Percentiles rank a stretch among this genome's conserved stretches.
These are phyloP conservation scores for Russula vinacea DNA, from an alignment of 768 basidiomycete species.

Conservation along the genomic window DNA sequence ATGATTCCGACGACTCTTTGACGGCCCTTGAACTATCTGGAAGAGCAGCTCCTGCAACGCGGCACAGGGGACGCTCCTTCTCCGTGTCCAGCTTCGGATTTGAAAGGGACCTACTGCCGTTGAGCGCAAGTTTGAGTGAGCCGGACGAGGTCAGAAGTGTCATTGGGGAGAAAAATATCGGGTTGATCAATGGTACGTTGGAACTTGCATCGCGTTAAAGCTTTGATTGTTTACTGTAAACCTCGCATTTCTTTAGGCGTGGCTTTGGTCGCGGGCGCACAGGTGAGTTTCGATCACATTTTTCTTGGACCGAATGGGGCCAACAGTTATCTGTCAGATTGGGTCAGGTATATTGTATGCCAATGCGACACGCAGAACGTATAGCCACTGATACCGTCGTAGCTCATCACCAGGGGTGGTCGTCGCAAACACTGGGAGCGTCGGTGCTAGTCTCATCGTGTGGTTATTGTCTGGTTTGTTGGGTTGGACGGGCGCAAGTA, in stretches of 20 bases:
- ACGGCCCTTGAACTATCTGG: constrained; percentile 76
- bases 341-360: constrained; percentile 92
- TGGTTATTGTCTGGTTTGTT: constrained; percentile 83
- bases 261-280: constrained; percentile 77
- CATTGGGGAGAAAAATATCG: constrained; percentile 65
- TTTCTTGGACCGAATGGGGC: constrained; percentile 7
- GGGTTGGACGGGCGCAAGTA: constrained; percentile 94
- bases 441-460: constrained; percentile 82
- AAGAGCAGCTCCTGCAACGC: constrained; percentile 43
- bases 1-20: constrained; percentile 70
- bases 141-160: constrained; percentile 50
- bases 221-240: not conserved
- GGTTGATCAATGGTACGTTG: constrained; percentile 64
- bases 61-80: constrained; percentile 45
- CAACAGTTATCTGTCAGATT: constrained; percentile 46
- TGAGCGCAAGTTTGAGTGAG: constrained; percentile 74
- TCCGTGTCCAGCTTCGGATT: constrained; percentile 79
- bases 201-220: not conserved
- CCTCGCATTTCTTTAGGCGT: constrained; percentile 52
- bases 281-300: constrained; percentile 45
- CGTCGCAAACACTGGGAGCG: constrained; percentile 81
- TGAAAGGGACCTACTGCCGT: constrained; percentile 69
- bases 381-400: constrained; percentile 1
- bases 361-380: constrained; percentile 8
- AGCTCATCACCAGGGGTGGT: constrained; percentile 93